These are phyloP conservation scores for Pleurotus cornucopiae DNA, from an alignment of 768 basidiomycete species.

Conservation along the genomic window DNA sequence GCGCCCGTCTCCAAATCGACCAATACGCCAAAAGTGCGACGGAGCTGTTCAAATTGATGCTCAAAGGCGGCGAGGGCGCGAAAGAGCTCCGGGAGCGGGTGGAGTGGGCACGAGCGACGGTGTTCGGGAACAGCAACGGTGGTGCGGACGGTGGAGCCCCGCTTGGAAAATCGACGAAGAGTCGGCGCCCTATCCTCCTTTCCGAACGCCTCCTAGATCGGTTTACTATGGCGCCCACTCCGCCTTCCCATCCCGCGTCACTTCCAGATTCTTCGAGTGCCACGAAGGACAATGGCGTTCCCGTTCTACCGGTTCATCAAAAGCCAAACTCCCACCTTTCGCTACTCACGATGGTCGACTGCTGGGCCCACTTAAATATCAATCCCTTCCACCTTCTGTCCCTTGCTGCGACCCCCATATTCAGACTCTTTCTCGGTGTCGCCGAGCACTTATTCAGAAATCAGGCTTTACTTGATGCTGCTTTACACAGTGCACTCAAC, in stretches of 20 bases:
- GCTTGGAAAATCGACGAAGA: constrained; percentile 15
- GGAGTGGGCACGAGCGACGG: constrained; percentile 65
- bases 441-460: constrained; percentile 92
- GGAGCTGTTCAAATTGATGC: constrained; percentile 95
- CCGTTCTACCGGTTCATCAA: background rate
- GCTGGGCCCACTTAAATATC: constrained; percentile 86
- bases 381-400: constrained; percentile 88
- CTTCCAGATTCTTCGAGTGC: constrained; percentile 5
- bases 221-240: constrained; percentile 67
- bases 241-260: background rate
- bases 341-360: constrained; percentile 97
- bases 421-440: constrained; percentile 95
- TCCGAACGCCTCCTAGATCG: constrained; percentile 82
- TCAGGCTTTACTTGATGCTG: constrained; percentile 52
- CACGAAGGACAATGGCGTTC: constrained; percentile 7
- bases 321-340: constrained; percentile 81
- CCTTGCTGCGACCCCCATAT: constrained; percentile 93
- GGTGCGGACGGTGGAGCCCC: background rate
- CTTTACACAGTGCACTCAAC: constrained; percentile 69
- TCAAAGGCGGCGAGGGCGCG: constrained; percentile 44
- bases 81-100: constrained; percentile 63
- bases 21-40: constrained; percentile 84
- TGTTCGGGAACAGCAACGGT: constrained; percentile 55
- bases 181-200: constrained; percentile 68
- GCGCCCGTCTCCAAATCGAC: constrained; percentile 82